Percentiles rank a stretch among this genome's conserved stretches.
Conservation (phyloP, 2,329 filamentous ascomycete genomes). For the Passalora sequoiae region DNA sequence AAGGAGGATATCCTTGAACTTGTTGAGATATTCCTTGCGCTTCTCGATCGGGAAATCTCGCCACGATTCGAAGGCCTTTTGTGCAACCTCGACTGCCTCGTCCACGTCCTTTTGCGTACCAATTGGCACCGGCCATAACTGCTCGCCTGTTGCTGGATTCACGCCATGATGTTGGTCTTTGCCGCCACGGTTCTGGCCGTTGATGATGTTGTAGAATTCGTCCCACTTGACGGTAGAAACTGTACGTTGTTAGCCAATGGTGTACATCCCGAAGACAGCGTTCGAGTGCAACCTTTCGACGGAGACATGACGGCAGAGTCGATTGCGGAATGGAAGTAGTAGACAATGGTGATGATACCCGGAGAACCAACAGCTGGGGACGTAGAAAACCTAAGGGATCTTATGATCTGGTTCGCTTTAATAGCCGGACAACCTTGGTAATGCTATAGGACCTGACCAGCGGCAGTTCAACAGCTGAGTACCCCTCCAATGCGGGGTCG, state of each 20-base stretch:
- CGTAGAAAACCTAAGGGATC: too few relatives aligned
- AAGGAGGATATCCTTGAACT: conserved; percentile 32
- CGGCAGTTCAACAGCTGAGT: not conserved
- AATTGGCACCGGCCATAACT: conserved; percentile 36
- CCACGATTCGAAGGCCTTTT: conserved; percentile 37
- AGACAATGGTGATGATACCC: too few relatives aligned
- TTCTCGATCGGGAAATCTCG: conserved; percentile 31
- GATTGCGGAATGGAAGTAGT: too few relatives aligned
- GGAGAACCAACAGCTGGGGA: not conserved
- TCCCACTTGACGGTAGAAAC: conserved; percentile 36
- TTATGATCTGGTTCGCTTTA: too few relatives aligned
- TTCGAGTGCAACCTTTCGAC: conserved; percentile 1
- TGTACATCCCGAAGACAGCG: not conserved
- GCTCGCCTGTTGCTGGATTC: conserved; percentile 35
- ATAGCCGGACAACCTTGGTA: not conserved
- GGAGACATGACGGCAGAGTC: conserved; percentile 9
- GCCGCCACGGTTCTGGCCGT: conserved; percentile 32
- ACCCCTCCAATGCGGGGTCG: not conserved
- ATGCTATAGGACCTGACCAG: not conserved
- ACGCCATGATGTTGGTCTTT: conserved; percentile 33
- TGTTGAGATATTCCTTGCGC: conserved; percentile 34
- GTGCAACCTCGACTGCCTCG: conserved; percentile 33
- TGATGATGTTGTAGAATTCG: conserved; percentile 38
- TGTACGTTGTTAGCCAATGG: not conserved
- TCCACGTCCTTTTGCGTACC: conserved; percentile 37